A percentile compares a stretch with the other conserved stretches of the same genome.
Evolutionary conservation across 179 eudicot genomes (phyloP).

Genomic region (Spinacia oleracea): DNA sequence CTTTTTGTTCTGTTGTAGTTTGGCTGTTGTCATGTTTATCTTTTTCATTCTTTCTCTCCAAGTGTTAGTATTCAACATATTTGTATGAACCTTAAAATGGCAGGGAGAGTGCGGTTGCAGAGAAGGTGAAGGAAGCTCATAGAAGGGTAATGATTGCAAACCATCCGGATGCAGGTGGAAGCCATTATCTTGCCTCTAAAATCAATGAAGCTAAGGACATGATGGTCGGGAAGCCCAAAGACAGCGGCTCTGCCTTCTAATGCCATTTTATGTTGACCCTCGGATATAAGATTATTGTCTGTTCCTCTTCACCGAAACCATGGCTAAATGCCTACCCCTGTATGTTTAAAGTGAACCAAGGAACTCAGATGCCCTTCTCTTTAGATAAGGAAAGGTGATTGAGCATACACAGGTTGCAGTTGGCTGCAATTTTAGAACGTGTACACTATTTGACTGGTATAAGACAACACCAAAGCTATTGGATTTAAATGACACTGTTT

Average conservation of each 20-base stretch:
- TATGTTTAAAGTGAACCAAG: not conserved
- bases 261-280: not conserved
- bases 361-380: not conserved
- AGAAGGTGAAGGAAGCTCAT: slow-evolving; percentile 74
- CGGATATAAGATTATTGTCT: not conserved
- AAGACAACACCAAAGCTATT: not conserved
- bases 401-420: not conserved
- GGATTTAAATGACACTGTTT: not conserved
- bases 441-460: not conserved
- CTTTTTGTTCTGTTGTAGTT: not conserved
- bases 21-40: not conserved
- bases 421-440: not conserved
- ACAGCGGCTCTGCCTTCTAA: slow-evolving; percentile 64
- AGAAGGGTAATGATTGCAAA: slow-evolving; percentile 78
- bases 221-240: slow-evolving; percentile 61
- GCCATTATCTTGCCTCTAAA: slow-evolving; percentile 84
- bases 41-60: not conserved
- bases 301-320: not conserved
- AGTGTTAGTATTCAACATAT: not conserved
- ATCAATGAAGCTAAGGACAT: slow-evolving; percentile 84
- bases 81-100: slow-evolving; percentile 15
- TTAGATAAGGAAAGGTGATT: not conserved
- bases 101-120: slow-evolving; percentile 62
- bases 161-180: slow-evolving; percentile 85
- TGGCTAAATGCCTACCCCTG: not conserved